phyloP scores from a whole-genome alignment of 805 yeast genomes.

The Scheffersomyces stipitis region DNA sequence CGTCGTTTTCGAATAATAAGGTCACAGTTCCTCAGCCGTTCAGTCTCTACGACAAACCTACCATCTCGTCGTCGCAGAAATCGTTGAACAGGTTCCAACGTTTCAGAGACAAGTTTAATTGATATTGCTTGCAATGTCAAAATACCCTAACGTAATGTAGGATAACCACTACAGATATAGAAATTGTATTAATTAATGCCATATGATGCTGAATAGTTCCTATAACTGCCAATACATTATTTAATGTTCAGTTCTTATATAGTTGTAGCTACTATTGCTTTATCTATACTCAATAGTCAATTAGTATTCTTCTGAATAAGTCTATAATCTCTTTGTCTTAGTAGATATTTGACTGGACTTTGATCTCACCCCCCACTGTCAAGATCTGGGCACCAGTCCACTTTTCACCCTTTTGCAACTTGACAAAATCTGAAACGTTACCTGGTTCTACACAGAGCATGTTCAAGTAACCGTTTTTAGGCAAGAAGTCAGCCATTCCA shows the following conservation, averaged over 20 bases:
- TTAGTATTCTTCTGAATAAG: too few species aligned
- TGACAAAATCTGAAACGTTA: constrained; percentile 66
- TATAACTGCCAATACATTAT: not conserved
- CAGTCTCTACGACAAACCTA: constrained; percentile 34
- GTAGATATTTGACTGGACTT: constrained; percentile 53
- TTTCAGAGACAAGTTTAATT: constrained; percentile 32
- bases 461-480: constrained; percentile 75
- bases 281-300: too few species aligned
- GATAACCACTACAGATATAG: too few species aligned
- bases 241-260: not conserved
- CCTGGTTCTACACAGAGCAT: constrained; percentile 98
- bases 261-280: not conserved
- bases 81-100: constrained; percentile 31
- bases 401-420: constrained; percentile 64
- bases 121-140: constrained; percentile 2
- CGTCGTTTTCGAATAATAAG: constrained; percentile 1
- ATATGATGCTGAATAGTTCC: not conserved
- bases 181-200: too few species aligned
- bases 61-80: constrained; percentile 34
- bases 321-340: constrained; percentile 6
- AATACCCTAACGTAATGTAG: too few species aligned
- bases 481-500: constrained; percentile 85
- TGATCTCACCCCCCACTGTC: constrained; percentile 59
- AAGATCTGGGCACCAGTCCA: constrained; percentile 74
- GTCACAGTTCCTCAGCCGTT: constrained; percentile 29